Percentiles rank a stretch among this genome's conserved stretches.
phyloP scores from a whole-genome alignment of 2,329 filamentous ascomycete species.

The Cryphonectria parasitica region DNA sequence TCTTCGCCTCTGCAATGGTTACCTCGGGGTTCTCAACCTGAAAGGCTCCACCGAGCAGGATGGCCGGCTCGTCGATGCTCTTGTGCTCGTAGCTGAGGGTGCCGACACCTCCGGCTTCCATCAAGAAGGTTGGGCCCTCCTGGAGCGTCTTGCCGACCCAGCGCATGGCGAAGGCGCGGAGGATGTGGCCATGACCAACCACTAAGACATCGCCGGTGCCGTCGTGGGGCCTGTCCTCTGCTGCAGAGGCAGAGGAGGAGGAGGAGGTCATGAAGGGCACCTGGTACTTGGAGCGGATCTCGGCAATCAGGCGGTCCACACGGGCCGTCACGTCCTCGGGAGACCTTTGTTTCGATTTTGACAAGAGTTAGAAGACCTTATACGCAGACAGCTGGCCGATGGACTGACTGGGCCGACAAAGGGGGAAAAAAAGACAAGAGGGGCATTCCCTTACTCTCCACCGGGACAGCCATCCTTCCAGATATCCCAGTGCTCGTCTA shows the following conservation, averaged over 20 bases:
- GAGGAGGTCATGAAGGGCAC: conserved; percentile 58
- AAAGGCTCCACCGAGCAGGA: conserved; percentile 77
- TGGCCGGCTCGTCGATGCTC: conserved; percentile 76
- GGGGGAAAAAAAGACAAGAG: not conserved
- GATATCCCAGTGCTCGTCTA: conserved; percentile 73
- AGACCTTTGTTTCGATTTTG: conserved; percentile 49
- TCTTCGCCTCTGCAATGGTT: conserved; percentile 32
- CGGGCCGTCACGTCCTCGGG: conserved; percentile 74
- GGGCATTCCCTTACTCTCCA: conserved; percentile 69
- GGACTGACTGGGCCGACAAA: not conserved
- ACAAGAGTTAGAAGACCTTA: not conserved
- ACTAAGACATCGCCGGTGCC: conserved; percentile 69
- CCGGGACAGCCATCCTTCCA: conserved; percentile 87
- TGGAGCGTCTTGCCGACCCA: conserved; percentile 77
- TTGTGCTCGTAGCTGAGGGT: conserved; percentile 82
- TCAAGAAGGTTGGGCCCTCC: conserved; percentile 75
- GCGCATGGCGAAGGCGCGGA: conserved; percentile 84
- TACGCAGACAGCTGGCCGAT: not conserved
- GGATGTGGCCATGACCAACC: conserved; percentile 88
- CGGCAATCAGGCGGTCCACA: conserved; percentile 74
- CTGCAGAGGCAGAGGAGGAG: conserved; percentile 33
- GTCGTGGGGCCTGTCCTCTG: conserved; percentile 28
- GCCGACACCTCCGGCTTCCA: conserved; percentile 88
- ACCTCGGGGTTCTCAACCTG: conserved; percentile 46
- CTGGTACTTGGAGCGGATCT: conserved; percentile 72